phyloP scores from a whole-genome alignment of 1,139 yeast genomes.

The Lodderomyces parapsilosis region DNA sequence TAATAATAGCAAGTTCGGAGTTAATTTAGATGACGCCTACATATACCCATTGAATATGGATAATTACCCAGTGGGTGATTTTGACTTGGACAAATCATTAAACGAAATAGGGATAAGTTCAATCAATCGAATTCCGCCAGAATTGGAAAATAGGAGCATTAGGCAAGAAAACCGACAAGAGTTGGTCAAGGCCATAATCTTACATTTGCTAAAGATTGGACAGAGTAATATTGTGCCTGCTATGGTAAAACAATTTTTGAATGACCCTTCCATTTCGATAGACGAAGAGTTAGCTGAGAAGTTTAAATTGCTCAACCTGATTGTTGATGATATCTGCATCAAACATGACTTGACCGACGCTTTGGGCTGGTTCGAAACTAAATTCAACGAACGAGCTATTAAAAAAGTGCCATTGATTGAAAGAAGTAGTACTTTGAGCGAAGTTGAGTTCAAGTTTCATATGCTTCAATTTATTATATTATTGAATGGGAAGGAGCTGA shows the following conservation, averaged over 20 bases:
- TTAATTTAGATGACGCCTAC: constrained; percentile 46
- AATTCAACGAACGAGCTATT: constrained; percentile 18
- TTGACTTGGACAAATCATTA: neutral
- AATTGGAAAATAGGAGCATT: constrained; percentile 15
- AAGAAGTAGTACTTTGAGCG: constrained; percentile 8
- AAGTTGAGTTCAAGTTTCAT: constrained; percentile 63
- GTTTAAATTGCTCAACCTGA: constrained; percentile 32
- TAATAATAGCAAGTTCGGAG: constrained; percentile 27
- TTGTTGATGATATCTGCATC: constrained; percentile 35
- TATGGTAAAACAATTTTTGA: constrained; percentile 25
- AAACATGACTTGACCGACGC: constrained; percentile 36
- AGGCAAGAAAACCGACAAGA: constrained; percentile 32
- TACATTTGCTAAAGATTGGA: constrained; percentile 44
- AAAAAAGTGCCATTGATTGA: neutral
- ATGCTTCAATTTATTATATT: constrained; percentile 53
- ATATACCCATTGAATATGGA: constrained; percentile 38
- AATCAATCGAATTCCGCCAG: constrained; percentile 6
- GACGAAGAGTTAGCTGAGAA: constrained; percentile 25
- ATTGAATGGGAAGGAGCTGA: constrained; percentile 26
- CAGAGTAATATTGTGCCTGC: constrained; percentile 39
- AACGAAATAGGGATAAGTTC: neutral
- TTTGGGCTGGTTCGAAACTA: constrained; percentile 35
- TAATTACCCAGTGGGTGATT: constrained; percentile 26
- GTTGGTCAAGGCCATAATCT: constrained; percentile 39
- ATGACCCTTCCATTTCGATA: constrained; percentile 17